A percentile compares a stretch with the other conserved stretches of the same genome.
phyloP scores from a whole-genome alignment of 768 basidiomycete genomes.

The Leucocoprinus birnbaumii region DNA sequence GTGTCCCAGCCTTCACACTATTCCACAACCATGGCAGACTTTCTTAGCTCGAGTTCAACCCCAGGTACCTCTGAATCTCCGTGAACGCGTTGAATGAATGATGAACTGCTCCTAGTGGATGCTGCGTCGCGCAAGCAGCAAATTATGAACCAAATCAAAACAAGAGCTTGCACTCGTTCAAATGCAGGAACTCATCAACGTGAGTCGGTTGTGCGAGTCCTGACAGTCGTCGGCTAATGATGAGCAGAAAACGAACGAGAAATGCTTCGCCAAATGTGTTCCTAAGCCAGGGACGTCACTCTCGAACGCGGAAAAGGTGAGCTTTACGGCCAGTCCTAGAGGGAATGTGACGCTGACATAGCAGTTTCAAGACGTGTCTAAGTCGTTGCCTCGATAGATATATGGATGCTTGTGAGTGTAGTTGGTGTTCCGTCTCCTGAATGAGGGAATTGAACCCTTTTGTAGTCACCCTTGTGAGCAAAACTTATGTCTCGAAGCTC shows the following conservation, averaged over 20 bases:
- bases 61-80: background rate
- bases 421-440: background rate
- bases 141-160: slow-evolving; percentile 61
- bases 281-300: slow-evolving; percentile 57
- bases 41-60: slow-evolving; percentile 38
- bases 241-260: slow-evolving; percentile 78
- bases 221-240: too few relatives aligned
- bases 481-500: slow-evolving; percentile 60
- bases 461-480: slow-evolving; percentile 78
- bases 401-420: slow-evolving; percentile 76
- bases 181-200: slow-evolving; percentile 81
- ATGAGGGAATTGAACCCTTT: background rate
- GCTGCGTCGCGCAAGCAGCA: slow-evolving; percentile 47
- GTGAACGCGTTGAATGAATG: too few relatives aligned
- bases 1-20: background rate
- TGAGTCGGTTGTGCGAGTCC: slow-evolving; percentile 27
- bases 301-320: slow-evolving; percentile 8
- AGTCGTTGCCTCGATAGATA: slow-evolving; percentile 77
- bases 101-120: slow-evolving; percentile 26
- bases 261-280: slow-evolving; percentile 76
- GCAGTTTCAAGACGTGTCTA: slow-evolving; percentile 60
- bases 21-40: slow-evolving; percentile 45
- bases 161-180: slow-evolving; percentile 71
- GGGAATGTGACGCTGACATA: background rate
- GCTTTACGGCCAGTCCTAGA: background rate